Conservation (phyloP, 108 stramenopile species). For the Pseudonitzschia pungens region DNA sequence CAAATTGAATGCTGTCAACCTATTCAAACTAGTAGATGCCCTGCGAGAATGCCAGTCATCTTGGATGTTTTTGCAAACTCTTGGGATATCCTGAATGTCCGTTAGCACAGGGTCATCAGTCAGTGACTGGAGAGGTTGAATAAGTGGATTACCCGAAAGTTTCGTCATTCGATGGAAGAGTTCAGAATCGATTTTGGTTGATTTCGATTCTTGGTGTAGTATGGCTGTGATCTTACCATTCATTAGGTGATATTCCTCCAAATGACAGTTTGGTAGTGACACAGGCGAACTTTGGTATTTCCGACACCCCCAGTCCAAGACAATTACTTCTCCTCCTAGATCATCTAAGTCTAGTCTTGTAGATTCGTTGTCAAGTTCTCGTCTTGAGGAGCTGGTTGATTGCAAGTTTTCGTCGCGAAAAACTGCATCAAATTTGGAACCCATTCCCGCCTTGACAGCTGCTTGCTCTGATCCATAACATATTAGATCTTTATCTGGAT, state of each 20-base stretch:
- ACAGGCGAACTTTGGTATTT: conserved; percentile 32
- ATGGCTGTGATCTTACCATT: conserved; percentile 41
- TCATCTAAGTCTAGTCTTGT: conserved; percentile 70
- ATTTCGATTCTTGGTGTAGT: conserved; percentile 45
- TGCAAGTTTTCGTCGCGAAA: not conserved
- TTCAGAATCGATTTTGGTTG: conserved; percentile 26
- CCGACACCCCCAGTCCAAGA: conserved; percentile 53
- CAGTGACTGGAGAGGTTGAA: conserved; percentile 46
- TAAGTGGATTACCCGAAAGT: conserved; percentile 48
- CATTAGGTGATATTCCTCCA: conserved; percentile 46
- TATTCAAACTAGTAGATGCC: conserved; percentile 47
- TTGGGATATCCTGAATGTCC: conserved; percentile 65
- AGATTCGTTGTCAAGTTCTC: conserved; percentile 52
- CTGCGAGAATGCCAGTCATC: conserved; percentile 51
- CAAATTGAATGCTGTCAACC: conserved; percentile 59
- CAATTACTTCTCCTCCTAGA: conserved; percentile 63
- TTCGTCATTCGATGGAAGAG: conserved; percentile 53
- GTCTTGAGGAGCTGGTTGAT: not conserved
- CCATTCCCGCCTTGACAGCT: conserved; percentile 75
- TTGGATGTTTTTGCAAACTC: conserved; percentile 53
- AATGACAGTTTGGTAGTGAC: conserved; percentile 47
- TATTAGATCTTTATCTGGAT: conserved; percentile 73
- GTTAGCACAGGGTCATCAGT: conserved; percentile 42
- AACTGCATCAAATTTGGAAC: conserved; percentile 18
- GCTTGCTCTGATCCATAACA: conserved; percentile 84